Conservation (phyloP, 371 early-diverging fungal species). For the Mortierella sp. region DNA sequence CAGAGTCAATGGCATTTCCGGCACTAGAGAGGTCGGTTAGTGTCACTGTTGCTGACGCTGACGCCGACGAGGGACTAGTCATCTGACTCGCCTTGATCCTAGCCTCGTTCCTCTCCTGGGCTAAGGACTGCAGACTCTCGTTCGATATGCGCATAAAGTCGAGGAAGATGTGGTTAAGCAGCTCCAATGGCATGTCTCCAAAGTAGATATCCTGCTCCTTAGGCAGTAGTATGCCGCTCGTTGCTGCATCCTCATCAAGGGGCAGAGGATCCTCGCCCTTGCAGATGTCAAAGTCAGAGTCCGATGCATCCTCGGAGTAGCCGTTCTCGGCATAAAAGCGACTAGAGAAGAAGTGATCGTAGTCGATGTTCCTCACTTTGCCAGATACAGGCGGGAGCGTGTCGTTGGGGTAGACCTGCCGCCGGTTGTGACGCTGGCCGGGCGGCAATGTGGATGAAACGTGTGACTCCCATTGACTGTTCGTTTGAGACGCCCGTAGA, state of each 20-base stretch:
- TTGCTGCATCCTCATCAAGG: background rate
- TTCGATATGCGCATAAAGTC: conserved; percentile 15
- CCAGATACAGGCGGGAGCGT: no score
- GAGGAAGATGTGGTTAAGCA: conserved; percentile 24
- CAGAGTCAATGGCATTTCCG: no score
- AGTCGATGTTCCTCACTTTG: no score
- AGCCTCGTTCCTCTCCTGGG: conserved; percentile 13
- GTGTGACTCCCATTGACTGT: no score
- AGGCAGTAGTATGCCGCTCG: background rate
- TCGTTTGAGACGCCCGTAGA: no score
- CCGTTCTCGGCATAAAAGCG: no score
- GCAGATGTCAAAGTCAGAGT: background rate
- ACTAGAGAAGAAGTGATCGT: no score
- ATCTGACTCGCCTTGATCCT: conserved; percentile 9
- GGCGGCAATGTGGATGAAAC: no score
- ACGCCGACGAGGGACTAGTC: background rate
- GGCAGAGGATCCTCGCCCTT: conserved; percentile 1
- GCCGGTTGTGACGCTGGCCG: no score
- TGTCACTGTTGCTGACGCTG: background rate
- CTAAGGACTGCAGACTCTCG: conserved; percentile 16
- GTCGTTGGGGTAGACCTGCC: no score
- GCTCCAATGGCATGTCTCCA: conserved; percentile 36
- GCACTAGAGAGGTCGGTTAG: background rate
- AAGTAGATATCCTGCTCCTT: conserved; percentile 15
- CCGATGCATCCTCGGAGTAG: background rate